Conservation (phyloP, 2,329 filamentous ascomycete genomes). For the Penicillium sp. region DNA sequence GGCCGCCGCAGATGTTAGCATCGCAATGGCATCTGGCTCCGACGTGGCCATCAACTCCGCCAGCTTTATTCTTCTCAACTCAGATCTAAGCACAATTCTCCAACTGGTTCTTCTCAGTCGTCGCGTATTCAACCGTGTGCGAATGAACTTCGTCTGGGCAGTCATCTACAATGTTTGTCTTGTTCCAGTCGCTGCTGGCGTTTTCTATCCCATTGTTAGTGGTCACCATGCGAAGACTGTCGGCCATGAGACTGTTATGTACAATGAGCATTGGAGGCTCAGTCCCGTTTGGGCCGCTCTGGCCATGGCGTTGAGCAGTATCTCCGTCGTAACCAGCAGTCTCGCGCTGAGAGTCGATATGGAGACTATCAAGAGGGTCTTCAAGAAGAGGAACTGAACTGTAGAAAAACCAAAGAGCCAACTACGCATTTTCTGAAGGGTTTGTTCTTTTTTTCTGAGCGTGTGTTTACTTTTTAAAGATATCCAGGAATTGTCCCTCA, state of each 20-base stretch:
- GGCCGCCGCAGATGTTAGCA: slow-evolving; percentile 75
- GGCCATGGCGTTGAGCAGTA: slow-evolving; percentile 89
- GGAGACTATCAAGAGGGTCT: slow-evolving; percentile 19
- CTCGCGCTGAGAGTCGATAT: slow-evolving; percentile 61
- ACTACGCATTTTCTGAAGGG: neutral
- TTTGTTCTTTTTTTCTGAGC: neutral
- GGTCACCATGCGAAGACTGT: slow-evolving; percentile 36
- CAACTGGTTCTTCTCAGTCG: slow-evolving; percentile 70
- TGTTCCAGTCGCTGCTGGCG: slow-evolving; percentile 77
- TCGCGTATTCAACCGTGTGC: slow-evolving; percentile 72
- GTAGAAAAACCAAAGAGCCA: neutral
- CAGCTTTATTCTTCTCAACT: slow-evolving; percentile 75
- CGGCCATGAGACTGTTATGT: slow-evolving; percentile 33
- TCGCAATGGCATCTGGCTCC: slow-evolving; percentile 75
- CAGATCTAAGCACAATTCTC: slow-evolving; percentile 66
- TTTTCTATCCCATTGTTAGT: slow-evolving; percentile 62
- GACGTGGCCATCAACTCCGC: slow-evolving; percentile 81
- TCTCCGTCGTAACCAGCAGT: slow-evolving; percentile 83
- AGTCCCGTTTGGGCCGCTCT: slow-evolving; percentile 72
- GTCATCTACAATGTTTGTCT: slow-evolving; percentile 76
- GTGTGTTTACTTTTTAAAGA: neutral
- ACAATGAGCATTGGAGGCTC: slow-evolving; percentile 44
- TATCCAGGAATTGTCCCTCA: neutral
- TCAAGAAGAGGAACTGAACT: slow-evolving; percentile 11
- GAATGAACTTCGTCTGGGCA: slow-evolving; percentile 84